Base-by-base conservation (phyloP, 352 stramenopile species). In the Globisporangium orthogonon region DNA sequence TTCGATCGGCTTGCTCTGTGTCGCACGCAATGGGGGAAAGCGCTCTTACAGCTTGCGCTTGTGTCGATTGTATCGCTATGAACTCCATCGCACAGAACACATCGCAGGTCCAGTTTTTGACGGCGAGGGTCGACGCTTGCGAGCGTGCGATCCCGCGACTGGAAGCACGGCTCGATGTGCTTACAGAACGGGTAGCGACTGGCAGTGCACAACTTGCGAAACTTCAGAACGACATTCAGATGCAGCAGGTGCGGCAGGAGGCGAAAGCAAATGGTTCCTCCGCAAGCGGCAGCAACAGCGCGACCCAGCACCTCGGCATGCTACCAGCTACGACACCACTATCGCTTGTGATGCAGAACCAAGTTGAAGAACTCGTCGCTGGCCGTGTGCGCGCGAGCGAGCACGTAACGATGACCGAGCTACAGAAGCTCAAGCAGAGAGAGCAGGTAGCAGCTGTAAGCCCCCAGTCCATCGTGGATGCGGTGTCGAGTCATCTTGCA, bases 131-230 rank as follows among this genome's bases (percentile, higher is more conserved):
- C 4, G 74, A 87, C 3, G 63, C 74, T 0, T 87, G 74, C 37
- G 77, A 87, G 52, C 72, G 77, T n/a, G 73, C 74, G 4, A 66
- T 87, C n/a, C 74, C 77, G 9, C 69, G 77, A 7, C 55, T 87
- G 11, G 77, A 89, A 33, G 69, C 74, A 14, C 76, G 79, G 0
- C 54, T 89, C 28, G 76, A 89, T 52, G 71, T 79, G 18, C 67
- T 89, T 4, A 66, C 79, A 17, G 76, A 89, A 30, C 70, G 75
- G 5, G 72, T 87, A 18, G 71, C 74, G 4, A 69, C 67, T 0
- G 70, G 69, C 11, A 70, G 54, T 2, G 43, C 58, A 15, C 58
- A 58, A 41, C 41, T 63, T 17, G 11, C 28, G 33, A 57, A 57
- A 31, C 58, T 58, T 14, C 43, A 63, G 37, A 63, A 37, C 31